Conservation (phyloP, 345 rosid species). For the Eucalyptus pauciflora region DNA sequence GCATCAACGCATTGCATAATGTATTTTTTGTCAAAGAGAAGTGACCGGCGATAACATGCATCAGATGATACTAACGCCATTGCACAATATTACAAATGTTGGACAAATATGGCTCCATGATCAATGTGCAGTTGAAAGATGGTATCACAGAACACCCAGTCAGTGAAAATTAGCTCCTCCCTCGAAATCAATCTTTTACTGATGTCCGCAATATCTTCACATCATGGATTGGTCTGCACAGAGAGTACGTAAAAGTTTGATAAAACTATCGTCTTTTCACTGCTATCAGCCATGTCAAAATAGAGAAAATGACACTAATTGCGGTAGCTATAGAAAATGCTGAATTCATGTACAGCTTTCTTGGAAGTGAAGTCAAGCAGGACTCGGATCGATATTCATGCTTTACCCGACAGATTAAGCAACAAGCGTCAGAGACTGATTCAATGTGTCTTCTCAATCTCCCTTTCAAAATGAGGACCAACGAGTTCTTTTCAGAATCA, state of each 20-base stretch:
- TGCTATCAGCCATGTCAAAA: background rate
- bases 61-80: background rate
- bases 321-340: background rate
- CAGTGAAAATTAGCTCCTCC: background rate
- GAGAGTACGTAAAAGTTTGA: background rate
- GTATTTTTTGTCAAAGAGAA: background rate
- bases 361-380: background rate
- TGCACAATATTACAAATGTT: background rate
- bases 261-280: background rate
- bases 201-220: conserved; percentile 82
- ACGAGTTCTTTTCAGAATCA: background rate
- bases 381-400: background rate
- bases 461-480: background rate
- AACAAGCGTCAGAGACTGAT: background rate
- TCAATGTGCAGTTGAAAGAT: background rate
- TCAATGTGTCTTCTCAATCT: background rate
- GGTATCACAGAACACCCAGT: background rate
- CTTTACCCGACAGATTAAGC: background rate
- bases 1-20: background rate
- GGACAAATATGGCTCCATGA: background rate
- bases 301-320: background rate
- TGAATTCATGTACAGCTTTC: background rate
- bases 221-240: conserved; percentile 83
- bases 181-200: conserved; percentile 40
- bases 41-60: background rate